These are phyloP conservation scores for Coemansia sp. DNA, from an alignment of 192 early-diverging fungal species.

Conservation along the genomic window DNA sequence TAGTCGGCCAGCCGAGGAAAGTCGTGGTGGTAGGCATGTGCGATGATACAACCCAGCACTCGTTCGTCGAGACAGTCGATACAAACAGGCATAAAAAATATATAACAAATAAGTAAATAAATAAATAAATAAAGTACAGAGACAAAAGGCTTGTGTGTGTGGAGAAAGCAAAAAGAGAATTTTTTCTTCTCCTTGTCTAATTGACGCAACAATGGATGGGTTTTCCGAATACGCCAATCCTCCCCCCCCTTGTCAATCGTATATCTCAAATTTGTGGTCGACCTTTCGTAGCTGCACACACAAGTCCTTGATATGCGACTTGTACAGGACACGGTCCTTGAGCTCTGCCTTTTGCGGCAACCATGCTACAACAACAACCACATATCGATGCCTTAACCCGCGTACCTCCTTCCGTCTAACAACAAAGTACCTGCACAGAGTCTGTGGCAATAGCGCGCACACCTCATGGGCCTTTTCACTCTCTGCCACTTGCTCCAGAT, in stretches of 20 bases:
- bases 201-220: background rate
- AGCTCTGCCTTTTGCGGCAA: conserved; percentile 11
- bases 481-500: background rate
- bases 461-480: conserved; percentile 3
- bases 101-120: background rate
- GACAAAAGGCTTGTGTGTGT: background rate
- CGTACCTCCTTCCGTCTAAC: background rate
- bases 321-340: conserved; percentile 10
- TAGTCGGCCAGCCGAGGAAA: conserved; percentile 2
- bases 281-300: conserved; percentile 9
- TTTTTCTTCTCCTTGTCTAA: background rate
- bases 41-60: conserved; percentile 16
- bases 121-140: background rate
- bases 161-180: background rate
- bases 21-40: background rate
- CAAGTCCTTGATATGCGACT: background rate
- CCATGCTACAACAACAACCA: conserved; percentile 11
- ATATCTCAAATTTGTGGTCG: conserved; percentile 19
- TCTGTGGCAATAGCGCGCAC: background rate
- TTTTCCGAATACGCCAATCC: conserved; percentile 10
- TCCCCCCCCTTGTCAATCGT: conserved; percentile 7
- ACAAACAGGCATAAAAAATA: background rate
- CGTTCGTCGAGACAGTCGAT: conserved; percentile 11
- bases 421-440: background rate
- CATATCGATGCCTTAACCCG: background rate